Base-by-base conservation (phyloP, 306 rosid genomes). In the Cicer arietinum region DNA sequence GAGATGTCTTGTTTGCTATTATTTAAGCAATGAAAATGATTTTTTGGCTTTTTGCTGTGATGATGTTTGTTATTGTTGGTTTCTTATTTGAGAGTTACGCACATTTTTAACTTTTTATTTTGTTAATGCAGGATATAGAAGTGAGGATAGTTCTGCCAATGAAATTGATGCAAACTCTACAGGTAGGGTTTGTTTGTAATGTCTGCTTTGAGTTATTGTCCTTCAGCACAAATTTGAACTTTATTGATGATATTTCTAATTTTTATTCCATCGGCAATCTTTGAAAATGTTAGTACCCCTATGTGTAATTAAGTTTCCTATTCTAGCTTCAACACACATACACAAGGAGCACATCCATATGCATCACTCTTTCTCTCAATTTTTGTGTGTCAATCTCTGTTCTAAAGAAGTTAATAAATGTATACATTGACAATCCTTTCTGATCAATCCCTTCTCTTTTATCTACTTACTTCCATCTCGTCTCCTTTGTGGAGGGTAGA, bases 111-210 rank as follows among this genome's bases (percentile, higher is more conserved):
- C 20, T 40, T 14, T 22, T 2, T 73, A 46, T 25, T 47, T 50
- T 69, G 68, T n/a, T 46, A 6, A 69, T 83, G 65, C 83, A 89
- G 96, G 98, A 69, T 88, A 88, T 82, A 71, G 74, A 75, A 84
- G 90, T 63, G 98, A 88, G 87, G 97, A 91, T 77, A 73, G 89
- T 87, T 89, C 96, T 25, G 89, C 65, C 44, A 81, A 84, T 18
- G 96, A 83, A 18, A 76, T 82, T 83, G 89, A 86, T 71, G 78
- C 61, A 45, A 84, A 87, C 77, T 68, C 85, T 6, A 66, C 91
- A 67, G 96, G 93, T 90, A 69, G 30, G 79, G 41, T 57, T 82
- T 82, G 51, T 70, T 67, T 60, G 30, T 7, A 40, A 51, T 69
- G 51, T 77, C 59, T 64, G 37, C 76, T 52, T 52, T 30, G 81